Conservation (phyloP, 108 stramenopile genomes). For the Nannochloropsis granulata region DNA sequence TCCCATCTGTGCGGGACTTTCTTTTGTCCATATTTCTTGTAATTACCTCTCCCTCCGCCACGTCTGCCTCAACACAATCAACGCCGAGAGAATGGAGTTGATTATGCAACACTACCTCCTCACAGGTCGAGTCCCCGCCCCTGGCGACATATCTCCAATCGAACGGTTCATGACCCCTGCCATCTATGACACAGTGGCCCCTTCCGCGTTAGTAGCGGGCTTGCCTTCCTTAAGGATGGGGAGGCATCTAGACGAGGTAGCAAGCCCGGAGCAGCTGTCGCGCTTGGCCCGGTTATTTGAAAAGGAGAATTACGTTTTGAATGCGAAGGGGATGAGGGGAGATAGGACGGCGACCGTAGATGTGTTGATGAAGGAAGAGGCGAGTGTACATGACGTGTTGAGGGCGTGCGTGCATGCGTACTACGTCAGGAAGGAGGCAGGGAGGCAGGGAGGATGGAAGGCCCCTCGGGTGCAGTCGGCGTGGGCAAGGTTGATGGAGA, state of each 20-base stretch:
- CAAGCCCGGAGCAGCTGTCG: not conserved
- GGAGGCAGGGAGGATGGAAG: not conserved
- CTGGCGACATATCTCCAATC: not conserved
- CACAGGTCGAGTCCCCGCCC: not conserved
- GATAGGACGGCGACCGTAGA: not conserved
- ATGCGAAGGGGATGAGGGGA: not conserved
- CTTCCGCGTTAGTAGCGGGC: not conserved
- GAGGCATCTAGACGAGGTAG: not conserved
- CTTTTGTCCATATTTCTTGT: slow-evolving; percentile 51
- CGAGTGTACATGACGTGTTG: not conserved
- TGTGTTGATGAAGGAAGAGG: not conserved
- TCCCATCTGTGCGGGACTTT: slow-evolving; percentile 43
- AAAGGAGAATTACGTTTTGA: not conserved
- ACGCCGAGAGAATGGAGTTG: slow-evolving; percentile 14
- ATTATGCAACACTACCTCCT: not conserved
- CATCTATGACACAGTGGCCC: not conserved
- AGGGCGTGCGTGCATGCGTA: not conserved
- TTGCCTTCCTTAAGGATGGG: not conserved
- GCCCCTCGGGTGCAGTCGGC: not conserved
- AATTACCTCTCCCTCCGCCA: slow-evolving; percentile 55
- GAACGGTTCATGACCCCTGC: not conserved
- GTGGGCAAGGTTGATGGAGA: not conserved
- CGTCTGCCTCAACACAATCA: slow-evolving; percentile 57
- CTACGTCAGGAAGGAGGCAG: not conserved
- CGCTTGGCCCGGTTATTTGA: not conserved